A percentile compares a stretch with the other conserved stretches of the same genome.
Conservation (phyloP, 371 early-diverging fungal species). For the Umbelopsis sp. region DNA sequence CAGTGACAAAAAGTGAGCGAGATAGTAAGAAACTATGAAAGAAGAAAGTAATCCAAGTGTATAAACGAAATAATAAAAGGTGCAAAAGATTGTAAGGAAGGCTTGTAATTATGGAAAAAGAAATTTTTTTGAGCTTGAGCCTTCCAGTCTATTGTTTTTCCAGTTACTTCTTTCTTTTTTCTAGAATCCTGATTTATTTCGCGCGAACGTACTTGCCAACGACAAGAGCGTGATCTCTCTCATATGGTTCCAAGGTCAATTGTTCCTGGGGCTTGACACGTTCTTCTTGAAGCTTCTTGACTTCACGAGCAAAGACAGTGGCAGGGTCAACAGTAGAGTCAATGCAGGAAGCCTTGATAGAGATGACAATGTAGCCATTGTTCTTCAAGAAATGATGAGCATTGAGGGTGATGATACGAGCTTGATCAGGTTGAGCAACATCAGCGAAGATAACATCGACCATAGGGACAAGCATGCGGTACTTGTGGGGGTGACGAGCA, state of each 20-base stretch:
- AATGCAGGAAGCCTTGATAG: constrained; percentile 99
- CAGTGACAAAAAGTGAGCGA: neutral
- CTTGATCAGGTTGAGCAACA: constrained; percentile 99
- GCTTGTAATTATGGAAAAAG: neutral
- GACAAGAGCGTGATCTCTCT: constrained; percentile 99
- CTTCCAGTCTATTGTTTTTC: neutral
- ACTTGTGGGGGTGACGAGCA: constrained; percentile 99
- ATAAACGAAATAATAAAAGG: neutral
- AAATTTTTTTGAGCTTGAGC: neutral
- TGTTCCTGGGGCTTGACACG: constrained; percentile 99
- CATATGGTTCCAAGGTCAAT: constrained; percentile 99
- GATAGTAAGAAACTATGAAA: neutral
- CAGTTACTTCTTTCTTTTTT: constrained; percentile 9
- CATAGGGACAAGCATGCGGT: constrained; percentile 99
- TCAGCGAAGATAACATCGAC: constrained; percentile 99
- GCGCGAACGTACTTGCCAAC: constrained; percentile 88
- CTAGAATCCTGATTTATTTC: constrained; percentile 44
- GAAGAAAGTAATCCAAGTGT: neutral
- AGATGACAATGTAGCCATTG: constrained; percentile 98
- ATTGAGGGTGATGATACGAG: constrained; percentile 99
- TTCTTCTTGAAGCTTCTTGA: constrained; percentile 98
- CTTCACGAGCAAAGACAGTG: constrained; percentile 98
- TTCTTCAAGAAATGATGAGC: constrained; percentile 99
- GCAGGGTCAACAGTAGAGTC: constrained; percentile 99
- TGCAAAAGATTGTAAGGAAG: too few relatives aligned